A percentile compares a stretch with the other conserved stretches of the same genome.
Conservation (phyloP, 1,284 basidiomycete species). For the Ceratobasidium sp. region DNA sequence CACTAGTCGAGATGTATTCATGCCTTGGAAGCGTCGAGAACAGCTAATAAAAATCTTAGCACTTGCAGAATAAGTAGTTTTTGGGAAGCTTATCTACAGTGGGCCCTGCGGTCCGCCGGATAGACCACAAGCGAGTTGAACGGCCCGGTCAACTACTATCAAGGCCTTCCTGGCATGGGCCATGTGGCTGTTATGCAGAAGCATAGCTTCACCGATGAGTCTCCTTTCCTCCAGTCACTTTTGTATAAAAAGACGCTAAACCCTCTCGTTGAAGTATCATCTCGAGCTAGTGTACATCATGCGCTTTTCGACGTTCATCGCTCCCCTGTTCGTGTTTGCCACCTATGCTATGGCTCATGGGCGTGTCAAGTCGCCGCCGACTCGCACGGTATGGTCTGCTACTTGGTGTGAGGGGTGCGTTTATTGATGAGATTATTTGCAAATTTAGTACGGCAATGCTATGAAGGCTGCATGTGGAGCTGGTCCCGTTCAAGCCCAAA, state of each 20-base stretch:
- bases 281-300: background rate
- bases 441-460: constrained; percentile 7
- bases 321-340: background rate
- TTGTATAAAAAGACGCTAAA: background rate
- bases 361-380: constrained; percentile 14
- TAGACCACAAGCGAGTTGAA: too few relatives aligned
- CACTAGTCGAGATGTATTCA: too few relatives aligned
- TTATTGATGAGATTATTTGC: background rate
- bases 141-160: background rate
- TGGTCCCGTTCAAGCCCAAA: background rate
- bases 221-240: background rate
- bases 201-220: background rate
- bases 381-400: constrained; percentile 7
- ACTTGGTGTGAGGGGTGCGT: background rate
- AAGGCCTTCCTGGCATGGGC: background rate
- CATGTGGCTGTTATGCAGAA: background rate
- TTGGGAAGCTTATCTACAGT: too few relatives aligned
- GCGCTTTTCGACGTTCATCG: background rate
- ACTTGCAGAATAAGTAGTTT: too few relatives aligned
- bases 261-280: background rate
- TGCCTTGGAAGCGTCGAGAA: too few relatives aligned
- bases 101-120: too few relatives aligned
- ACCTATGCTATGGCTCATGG: constrained; percentile 20
- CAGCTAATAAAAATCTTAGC: too few relatives aligned
- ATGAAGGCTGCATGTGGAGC: constrained; percentile 13